Evolutionary conservation across 2,329 filamentous ascomycete genomes (phyloP), one percentile per base, ranked within the genome.

Genomic region (Nannizziopsis barbatae): DNA sequence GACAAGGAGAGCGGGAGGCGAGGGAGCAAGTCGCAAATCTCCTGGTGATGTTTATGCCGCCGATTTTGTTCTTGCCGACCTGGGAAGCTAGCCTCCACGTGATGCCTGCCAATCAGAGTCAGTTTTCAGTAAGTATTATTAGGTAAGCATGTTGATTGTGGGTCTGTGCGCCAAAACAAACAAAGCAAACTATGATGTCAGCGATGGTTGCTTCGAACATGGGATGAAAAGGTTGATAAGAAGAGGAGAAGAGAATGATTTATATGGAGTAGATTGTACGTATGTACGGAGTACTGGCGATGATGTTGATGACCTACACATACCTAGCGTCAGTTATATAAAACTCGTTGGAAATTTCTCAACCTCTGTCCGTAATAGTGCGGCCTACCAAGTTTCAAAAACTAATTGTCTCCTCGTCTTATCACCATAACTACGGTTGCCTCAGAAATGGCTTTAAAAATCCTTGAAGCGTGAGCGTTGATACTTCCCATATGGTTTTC

Each of bases 401-500:
- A 37, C 7, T 3, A 15, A 14, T 12, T 12, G 7, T 14, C 17
- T 7, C 12, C 20, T 27, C 27, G 14, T 14, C 12, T 27, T 36
- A 30, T 11, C 30, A 41, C 6, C 8, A 18, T 20, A 11, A n/a
- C 30, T 35, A 14, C 2, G 12, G 32, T 17, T 27, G 22, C 9
- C 8, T 43, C 20, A 18, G 43, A 18, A 11, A 49, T 49, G 46
- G 46, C 37, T 27, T 27, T 41, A 22, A 17, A 45, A 22, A 51
- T 47, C 30, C 49, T 45, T 42, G 51, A 53, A 45, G 51, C 51
- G 51, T 53, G 37, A 51, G 51, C 22, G 3, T 27, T 27, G 22
- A 27, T 27, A 27, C 22, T 7, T 50, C 6, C 14, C 27, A 33
- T n/a, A 38, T 17, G 17, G 8, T 3, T 4, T 5, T 36, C 31